Conservation (phyloP, 805 yeast species). For the Pichia paraexigua region DNA sequence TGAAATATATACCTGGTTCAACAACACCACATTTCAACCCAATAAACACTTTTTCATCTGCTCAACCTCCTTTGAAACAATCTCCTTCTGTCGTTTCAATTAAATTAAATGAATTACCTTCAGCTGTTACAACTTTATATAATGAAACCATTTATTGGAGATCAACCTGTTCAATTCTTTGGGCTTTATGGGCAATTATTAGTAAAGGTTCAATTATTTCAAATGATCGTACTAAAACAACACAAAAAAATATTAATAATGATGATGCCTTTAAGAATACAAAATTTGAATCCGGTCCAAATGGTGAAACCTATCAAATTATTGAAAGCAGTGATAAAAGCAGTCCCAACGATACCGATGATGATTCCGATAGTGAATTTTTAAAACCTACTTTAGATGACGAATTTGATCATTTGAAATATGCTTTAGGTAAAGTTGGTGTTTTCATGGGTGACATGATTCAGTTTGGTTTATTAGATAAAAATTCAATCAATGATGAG, state of each 20-base stretch:
- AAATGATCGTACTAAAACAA: not conserved
- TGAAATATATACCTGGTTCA: slow-evolving; percentile 44
- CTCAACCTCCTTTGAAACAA: slow-evolving; percentile 7
- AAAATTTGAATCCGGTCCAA: slow-evolving; percentile 42
- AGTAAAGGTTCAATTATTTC: slow-evolving; percentile 19
- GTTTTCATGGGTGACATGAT: slow-evolving; percentile 70
- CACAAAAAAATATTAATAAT: too few relatives aligned
- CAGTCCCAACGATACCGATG: slow-evolving; percentile 22
- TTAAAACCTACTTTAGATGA: slow-evolving; percentile 36
- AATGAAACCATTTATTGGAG: slow-evolving; percentile 74
- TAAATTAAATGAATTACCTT: slow-evolving; percentile 28
- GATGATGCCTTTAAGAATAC: slow-evolving; percentile 16
- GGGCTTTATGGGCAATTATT: slow-evolving; percentile 91
- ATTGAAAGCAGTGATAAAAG: slow-evolving; percentile 23
- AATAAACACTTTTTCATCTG: slow-evolving; percentile 12
- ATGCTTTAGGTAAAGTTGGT: slow-evolving; percentile 66
- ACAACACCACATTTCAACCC: slow-evolving; percentile 20
- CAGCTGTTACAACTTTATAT: slow-evolving; percentile 41
- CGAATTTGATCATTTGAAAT: slow-evolving; percentile 69
- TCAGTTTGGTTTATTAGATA: slow-evolving; percentile 45
- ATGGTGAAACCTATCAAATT: slow-evolving; percentile 40
- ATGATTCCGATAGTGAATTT: slow-evolving; percentile 17
- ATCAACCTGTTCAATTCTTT: slow-evolving; percentile 64
- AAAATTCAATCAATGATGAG: slow-evolving; percentile 23
- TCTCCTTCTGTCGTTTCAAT: slow-evolving; percentile 26